phyloP scores from a whole-genome alignment of 2,329 filamentous ascomycete species.

The Colletotrichum lentis region DNA sequence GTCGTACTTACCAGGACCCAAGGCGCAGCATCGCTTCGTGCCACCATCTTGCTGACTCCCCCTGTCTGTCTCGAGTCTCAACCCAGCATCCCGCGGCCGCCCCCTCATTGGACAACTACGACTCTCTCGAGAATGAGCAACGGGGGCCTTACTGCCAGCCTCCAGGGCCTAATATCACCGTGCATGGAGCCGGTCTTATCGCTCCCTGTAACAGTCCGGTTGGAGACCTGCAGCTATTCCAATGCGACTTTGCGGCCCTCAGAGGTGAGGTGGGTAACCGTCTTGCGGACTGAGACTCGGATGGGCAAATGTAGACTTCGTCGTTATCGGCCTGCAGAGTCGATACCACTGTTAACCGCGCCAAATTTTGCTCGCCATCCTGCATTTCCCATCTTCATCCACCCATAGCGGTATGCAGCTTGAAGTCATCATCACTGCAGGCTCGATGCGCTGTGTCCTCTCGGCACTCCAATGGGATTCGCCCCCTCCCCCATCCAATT shows the following conservation, averaged over 20 bases:
- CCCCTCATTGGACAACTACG: constrained; percentile 12
- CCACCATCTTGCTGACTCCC: neutral
- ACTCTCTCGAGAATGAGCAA: constrained; percentile 16
- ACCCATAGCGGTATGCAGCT: constrained; percentile 11
- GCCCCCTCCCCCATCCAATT: neutral
- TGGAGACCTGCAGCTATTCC: constrained; percentile 22
- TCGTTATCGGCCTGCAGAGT: constrained; percentile 12
- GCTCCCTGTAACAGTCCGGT: constrained; percentile 15
- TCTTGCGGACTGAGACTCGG: neutral
- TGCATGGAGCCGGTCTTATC: constrained; percentile 25
- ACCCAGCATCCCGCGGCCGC: constrained; percentile 6
- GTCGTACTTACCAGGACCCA: neutral
- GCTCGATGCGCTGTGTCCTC: constrained; percentile 3
- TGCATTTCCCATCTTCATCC: constrained; percentile 2
- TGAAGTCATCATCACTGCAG: constrained; percentile 31
- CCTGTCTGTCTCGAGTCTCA: constrained; percentile 26
- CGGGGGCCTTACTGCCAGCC: constrained; percentile 14
- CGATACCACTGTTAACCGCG: constrained; percentile 24
- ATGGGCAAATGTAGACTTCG: neutral
- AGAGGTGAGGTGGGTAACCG: constrained; percentile 3
- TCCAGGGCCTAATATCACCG: constrained; percentile 25
- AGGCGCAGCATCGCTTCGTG: constrained; percentile 14
- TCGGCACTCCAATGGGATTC: constrained; percentile 13
- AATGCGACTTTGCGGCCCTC: constrained; percentile 12
- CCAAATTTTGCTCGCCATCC: constrained; percentile 11